Conservation (phyloP, 495 filamentous ascomycete species). For the Evansstolkia leycettana region DNA sequence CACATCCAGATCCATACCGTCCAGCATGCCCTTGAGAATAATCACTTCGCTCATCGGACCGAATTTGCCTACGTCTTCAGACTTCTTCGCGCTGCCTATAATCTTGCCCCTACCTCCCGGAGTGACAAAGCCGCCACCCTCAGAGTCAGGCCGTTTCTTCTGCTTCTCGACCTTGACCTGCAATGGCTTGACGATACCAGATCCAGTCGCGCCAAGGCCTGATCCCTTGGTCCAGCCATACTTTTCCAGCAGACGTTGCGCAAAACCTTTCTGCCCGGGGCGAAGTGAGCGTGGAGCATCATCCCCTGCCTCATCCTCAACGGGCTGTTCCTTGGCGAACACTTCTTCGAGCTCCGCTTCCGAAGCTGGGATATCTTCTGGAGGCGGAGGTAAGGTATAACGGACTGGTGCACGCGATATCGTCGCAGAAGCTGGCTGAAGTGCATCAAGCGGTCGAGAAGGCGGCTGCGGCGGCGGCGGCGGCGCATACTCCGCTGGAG, state of each 20-base stretch:
- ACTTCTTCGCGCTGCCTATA: constrained; percentile 47
- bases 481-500: constrained; percentile 14
- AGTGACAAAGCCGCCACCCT: constrained; percentile 65
- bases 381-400: constrained; percentile 55
- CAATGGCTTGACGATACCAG: constrained; percentile 73
- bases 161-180: constrained; percentile 73
- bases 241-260: constrained; percentile 74
- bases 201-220: constrained; percentile 67
- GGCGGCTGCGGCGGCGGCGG: constrained; percentile 15
- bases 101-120: constrained; percentile 66
- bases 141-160: constrained; percentile 63
- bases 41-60: constrained; percentile 71
- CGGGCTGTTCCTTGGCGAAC: constrained; percentile 38
- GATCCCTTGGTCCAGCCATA: constrained; percentile 85
- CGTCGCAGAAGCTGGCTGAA: constrained; percentile 35
- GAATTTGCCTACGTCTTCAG: constrained; percentile 48
- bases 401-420: constrained; percentile 84
- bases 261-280: constrained; percentile 76
- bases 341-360: constrained; percentile 44
- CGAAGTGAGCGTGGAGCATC: constrained; percentile 49
- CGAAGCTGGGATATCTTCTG: constrained; percentile 41
- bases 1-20: constrained; percentile 58
- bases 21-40: constrained; percentile 66
- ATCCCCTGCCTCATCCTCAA: constrained; percentile 30
- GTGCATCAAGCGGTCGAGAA: constrained; percentile 19